Evolutionary conservation across 116 monocot genomes (phyloP).

Genomic region (Cymodocea nodosa): DNA sequence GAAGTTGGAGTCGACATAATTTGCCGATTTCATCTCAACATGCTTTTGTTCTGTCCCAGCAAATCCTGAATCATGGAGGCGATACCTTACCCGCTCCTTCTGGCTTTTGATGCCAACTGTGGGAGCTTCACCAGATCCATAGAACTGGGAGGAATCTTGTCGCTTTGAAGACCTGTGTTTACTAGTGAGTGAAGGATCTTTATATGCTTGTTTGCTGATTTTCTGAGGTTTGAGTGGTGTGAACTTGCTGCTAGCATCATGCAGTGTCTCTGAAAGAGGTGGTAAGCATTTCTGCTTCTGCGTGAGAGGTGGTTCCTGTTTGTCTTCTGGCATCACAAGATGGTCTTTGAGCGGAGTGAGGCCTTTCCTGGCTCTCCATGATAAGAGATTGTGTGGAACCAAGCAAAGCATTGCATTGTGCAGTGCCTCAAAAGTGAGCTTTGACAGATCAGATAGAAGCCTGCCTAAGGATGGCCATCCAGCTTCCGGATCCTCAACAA

Average conservation of each 20-base stretch:
- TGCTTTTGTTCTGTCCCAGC: conserved; percentile 30
- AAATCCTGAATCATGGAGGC: conserved; percentile 37
- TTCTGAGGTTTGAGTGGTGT: conserved; percentile 46
- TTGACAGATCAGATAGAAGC: conserved; percentile 68
- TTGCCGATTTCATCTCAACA: conserved; percentile 28
- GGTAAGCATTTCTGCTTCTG: conserved; percentile 42
- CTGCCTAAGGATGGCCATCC: conserved; percentile 84
- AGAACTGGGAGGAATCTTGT: conserved; percentile 76
- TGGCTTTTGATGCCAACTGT: conserved; percentile 40
- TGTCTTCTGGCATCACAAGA: conserved; percentile 68
- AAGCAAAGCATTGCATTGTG: conserved; percentile 36
- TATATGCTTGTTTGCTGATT: conserved; percentile 41
- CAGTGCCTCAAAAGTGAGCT: conserved; percentile 46
- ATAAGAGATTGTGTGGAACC: conserved; percentile 23
- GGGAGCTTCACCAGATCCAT: conserved; percentile 39
- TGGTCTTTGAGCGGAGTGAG: conserved; percentile 67
- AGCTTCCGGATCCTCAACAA: conserved; percentile 58
- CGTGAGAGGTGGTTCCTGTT: conserved; percentile 15
- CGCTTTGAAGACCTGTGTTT: conserved; percentile 81
- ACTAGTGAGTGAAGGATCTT: conserved; percentile 43
- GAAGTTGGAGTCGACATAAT: conserved; percentile 45
- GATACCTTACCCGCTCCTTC: conserved; percentile 56
- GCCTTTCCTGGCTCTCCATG: conserved; percentile 32
- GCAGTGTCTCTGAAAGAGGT: conserved; percentile 21
- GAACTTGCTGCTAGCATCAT: conserved; percentile 13